Evolutionary conservation across 345 rosid genomes (phyloP), one percentile per base, ranked within the genome.

Genomic region (Odontarrhena argentea): DNA sequence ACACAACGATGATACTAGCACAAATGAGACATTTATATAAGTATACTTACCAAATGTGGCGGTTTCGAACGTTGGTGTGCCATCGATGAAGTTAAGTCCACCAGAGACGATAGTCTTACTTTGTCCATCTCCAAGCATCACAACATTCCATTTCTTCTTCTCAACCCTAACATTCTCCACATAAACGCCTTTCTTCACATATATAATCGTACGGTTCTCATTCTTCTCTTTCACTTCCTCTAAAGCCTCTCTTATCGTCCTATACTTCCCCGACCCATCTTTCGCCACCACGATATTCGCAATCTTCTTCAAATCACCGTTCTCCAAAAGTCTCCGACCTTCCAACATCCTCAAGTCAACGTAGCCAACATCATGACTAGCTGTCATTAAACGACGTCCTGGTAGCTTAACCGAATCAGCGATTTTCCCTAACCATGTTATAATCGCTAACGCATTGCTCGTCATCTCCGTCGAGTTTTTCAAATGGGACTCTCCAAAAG

Each of bases 111-210:
- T 60, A 6, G 98, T 88, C 7, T 63, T 59, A 2, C 81, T 60
- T 82, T 84, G 84, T 32, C 92, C 98, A 52, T 92, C 98, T 10
- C 96, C 98, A 10, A 89, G 71, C 61, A 89, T 80, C 37, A 78
- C 69, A 15, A 92, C 89, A 28, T 92, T 92, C 88, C 89, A 85
- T 67, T 73, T 86, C 0, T 50, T 18, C 78, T 89, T 92, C 87
- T 85, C 96, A 11, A 92, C 76, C 6, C 73, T 70, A 4, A 89
- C 92, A 63, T 85, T 84, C 73, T 87, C 96, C 0, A 38, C 13
- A 46, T 92, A 92, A 51, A 71, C 41, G 5, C 95, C 98, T 54
- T 76, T 71, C 86, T 92, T 92, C 65, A 92, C 92, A 48, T 89
- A 87, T 24, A 89, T 92, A 8, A 88, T 63, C 25, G 69, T 77